phyloP scores from a whole-genome alignment of 108 stramenopile genomes.

The Bacterosira constricta region DNA sequence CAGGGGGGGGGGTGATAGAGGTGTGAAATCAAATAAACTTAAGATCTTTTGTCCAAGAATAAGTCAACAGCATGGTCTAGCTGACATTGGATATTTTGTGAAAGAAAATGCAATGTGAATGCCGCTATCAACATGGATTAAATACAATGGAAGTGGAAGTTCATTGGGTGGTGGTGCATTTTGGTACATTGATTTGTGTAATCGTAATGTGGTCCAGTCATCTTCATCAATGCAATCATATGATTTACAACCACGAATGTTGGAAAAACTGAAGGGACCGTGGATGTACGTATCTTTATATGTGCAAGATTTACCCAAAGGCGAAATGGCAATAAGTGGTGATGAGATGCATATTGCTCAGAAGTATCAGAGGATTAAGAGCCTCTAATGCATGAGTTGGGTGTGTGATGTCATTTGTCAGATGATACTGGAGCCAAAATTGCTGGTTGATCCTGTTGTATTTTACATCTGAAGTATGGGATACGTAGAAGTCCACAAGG shows the following conservation, averaged over 20 bases:
- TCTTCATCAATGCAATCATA: neutral
- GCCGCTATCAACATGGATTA: neutral
- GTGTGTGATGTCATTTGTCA: neutral
- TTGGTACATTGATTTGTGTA: neutral
- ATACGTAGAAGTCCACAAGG: too few relatives aligned
- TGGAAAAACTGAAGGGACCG: neutral
- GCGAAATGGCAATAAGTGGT: neutral
- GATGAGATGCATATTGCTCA: neutral
- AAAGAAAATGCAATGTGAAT: neutral
- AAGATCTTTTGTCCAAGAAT: too few relatives aligned
- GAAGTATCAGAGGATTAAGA: neutral
- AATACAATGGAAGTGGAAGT: neutral
- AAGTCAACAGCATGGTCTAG: too few relatives aligned
- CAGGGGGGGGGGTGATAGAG: too few relatives aligned
- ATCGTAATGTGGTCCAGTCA: neutral
- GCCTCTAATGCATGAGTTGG: neutral
- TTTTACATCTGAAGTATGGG: neutral
- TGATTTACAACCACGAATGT: neutral
- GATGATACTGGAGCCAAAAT: neutral
- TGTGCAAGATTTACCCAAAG: neutral
- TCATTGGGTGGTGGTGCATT: neutral
- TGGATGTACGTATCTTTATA: neutral
- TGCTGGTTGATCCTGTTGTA: neutral
- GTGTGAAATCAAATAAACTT: too few relatives aligned
- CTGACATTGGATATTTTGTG: too few relatives aligned